Percentiles rank a stretch among this genome's conserved stretches.
phyloP scores from a whole-genome alignment of 805 yeast genomes.

The Candida methanosorbosa region DNA sequence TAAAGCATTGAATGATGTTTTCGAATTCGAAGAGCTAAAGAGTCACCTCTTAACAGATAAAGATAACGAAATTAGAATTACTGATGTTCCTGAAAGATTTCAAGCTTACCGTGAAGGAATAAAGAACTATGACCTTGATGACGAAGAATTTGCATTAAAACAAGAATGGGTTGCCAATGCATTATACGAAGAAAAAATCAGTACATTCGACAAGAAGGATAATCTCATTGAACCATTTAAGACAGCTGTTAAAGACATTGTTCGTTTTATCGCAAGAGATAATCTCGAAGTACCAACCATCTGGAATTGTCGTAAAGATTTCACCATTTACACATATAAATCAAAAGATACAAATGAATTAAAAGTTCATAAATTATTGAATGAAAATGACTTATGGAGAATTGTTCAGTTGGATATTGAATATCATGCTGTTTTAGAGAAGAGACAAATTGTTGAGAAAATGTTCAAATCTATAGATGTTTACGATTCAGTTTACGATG shows the following conservation, averaged over 20 bases:
- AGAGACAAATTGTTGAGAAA: conserved; percentile 48
- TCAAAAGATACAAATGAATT: conserved; percentile 30
- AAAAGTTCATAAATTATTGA: conserved; percentile 42
- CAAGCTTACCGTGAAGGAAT: conserved; percentile 69
- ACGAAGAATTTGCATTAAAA: conserved; percentile 62
- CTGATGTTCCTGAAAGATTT: conserved; percentile 88
- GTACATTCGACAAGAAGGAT: conserved; percentile 27
- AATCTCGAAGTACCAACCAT: conserved; percentile 89
- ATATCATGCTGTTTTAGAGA: conserved; percentile 75
- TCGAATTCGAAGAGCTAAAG: conserved; percentile 88
- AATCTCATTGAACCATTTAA: conserved; percentile 42
- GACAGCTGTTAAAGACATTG: conserved; percentile 62
- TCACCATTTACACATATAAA: conserved; percentile 52
- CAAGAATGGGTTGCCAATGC: conserved; percentile 73
- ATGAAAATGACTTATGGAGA: conserved; percentile 89
- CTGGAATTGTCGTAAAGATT: conserved; percentile 93
- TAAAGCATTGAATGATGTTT: conserved; percentile 74
- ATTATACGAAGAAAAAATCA: conserved; percentile 47
- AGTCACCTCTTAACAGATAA: conserved; percentile 87
- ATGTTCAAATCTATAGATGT: conserved; percentile 45
- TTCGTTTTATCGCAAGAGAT: conserved; percentile 66
- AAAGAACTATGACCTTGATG: conserved; percentile 57
- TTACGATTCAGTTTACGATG: conserved; percentile 50
- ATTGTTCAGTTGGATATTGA: conserved; percentile 81
- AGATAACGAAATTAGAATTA: conserved; percentile 79